Evolutionary conservation across 441 rosid genomes (phyloP), one percentile per base, ranked within the genome.

Genomic region (Euphorbia schlechtendalii): DNA sequence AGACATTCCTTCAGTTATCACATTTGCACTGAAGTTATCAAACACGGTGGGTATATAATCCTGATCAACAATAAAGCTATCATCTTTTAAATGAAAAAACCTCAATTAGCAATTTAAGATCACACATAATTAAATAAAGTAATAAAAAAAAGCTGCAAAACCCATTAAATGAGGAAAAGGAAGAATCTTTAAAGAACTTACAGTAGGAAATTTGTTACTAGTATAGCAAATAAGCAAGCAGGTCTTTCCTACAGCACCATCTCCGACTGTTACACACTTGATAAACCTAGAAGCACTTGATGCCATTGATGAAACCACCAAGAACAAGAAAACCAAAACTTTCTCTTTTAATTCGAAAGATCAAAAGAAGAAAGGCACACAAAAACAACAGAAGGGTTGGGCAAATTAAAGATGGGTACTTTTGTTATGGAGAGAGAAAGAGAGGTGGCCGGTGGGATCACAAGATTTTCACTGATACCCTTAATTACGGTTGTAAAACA

Each of bases 161-260:
- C 15, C 14, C 11, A 32, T 4, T 17, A 55, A 20, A 15, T n/a
- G 34, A 6, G 34, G 34, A 6, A 32, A 32, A 32, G 6, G 34
- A 32, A 32, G 34, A 32, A 32, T 32, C 34, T 32, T 32, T 32
- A 32, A 32, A 32, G 68, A 70, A 64, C 88, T 72, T 65, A 93
- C 99, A 71, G 97, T 90, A 5, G 99, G 99, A 73, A 93, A 93
- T 82, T 87, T 90, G 90, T 93, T 93, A 73, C 95, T 93, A 27
- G 99, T 93, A 80, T 90, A 93, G 71, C 96, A 90, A 72, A 93
- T 93, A 63, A 93, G 99, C 99, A 90, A 87, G 81, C 97, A 93
- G 24, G 99, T 93, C 84, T 93, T 93, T 49, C 99, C 99, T 7
- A 93, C 99, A 75, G 97, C 99, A 62, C 99, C 99, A 70, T 93